Evolutionary conservation across 768 basidiomycete species (phyloP), one percentile per base, ranked within the genome.

Genomic region (Leccinum sublutescens): DNA sequence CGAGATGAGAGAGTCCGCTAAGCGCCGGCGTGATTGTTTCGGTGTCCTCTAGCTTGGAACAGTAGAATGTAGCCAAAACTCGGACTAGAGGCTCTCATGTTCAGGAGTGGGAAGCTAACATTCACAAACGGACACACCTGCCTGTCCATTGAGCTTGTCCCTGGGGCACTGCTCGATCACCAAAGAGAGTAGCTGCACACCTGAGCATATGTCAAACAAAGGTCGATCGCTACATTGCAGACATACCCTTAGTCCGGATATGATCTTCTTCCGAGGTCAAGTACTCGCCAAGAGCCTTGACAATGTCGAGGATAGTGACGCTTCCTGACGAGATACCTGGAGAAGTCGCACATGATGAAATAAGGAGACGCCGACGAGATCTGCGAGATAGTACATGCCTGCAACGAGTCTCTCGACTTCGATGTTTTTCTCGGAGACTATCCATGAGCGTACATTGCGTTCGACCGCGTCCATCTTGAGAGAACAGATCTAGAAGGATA

Each of bases 211-310:
- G 51, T 51, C 29, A 25, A 17, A 61, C 54, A 29, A 43, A 54
- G 9, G 52, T 45, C 23, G 3, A 21, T 51, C 52, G 48, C 43
- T 66, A 19, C 34, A 38, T 23, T 25, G 36, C 48, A 47, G 60
- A 51, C 55, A 50, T 59, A 93, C 96, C 96, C 79, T 93, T 93
- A 9, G 84, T 82, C 29, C 96, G 82, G 11, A 89, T 73, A 4
- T 79, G 77, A 65, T 88, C 91, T 56, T 96, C 90, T 58, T 95
- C 91, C 2, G 92, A 86, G 0, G 92, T 95, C 14, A 99, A 78
- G 67, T 90, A 94, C 64, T 91, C 88, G 45, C 93, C 93, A 0
- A 97, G 81, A 25, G 87, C 85, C 69, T 92, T 94, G 36, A 98
- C 92, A 21, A 98, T 76, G 61, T 87, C 82, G 5, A 95, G 76